Percentiles rank a stretch among this genome's conserved stretches.
Evolutionary conservation across 768 basidiomycete species (phyloP).

Genomic region (Clitopilus passeckerianus): DNA sequence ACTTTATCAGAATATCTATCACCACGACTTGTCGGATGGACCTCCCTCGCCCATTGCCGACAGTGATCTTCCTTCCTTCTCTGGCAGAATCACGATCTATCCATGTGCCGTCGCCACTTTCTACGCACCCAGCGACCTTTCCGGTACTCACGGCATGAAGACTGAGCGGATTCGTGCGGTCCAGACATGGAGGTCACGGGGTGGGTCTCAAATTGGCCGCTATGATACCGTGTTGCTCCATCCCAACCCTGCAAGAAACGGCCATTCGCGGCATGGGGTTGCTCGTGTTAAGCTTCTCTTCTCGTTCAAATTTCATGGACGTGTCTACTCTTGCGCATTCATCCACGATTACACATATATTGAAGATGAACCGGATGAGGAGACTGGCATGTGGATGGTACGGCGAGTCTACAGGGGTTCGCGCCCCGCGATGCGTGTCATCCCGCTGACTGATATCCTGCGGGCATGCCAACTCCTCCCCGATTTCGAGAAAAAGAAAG

Average conservation of each 20-base stretch:
- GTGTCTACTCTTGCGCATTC: constrained; percentile 14
- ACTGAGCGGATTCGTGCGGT: constrained; percentile 17
- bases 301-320: too few relatives aligned
- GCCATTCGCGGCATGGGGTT: constrained; percentile 8
- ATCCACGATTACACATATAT: constrained; percentile 12
- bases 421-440: too few relatives aligned
- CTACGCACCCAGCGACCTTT: constrained; percentile 30
- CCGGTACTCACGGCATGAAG: constrained; percentile 15
- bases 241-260: constrained; percentile 8
- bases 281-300: constrained; percentile 3
- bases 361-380: constrained; percentile 8
- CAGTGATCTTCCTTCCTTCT: constrained; percentile 11
- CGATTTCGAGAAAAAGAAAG: too few relatives aligned
- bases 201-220: constrained; percentile 12
- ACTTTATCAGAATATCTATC: too few relatives aligned
- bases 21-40: too few relatives aligned
- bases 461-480: too few relatives aligned
- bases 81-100: constrained; percentile 14
- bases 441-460: too few relatives aligned
- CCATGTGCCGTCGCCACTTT: constrained; percentile 24
- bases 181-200: constrained; percentile 23
- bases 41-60: too few relatives aligned
- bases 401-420: neutral
- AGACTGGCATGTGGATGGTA: constrained; percentile 9
- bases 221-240: constrained; percentile 14